Evolutionary conservation across 1,284 basidiomycete genomes (phyloP).

Genomic region (Cutaneotrichosporon sp.): DNA sequence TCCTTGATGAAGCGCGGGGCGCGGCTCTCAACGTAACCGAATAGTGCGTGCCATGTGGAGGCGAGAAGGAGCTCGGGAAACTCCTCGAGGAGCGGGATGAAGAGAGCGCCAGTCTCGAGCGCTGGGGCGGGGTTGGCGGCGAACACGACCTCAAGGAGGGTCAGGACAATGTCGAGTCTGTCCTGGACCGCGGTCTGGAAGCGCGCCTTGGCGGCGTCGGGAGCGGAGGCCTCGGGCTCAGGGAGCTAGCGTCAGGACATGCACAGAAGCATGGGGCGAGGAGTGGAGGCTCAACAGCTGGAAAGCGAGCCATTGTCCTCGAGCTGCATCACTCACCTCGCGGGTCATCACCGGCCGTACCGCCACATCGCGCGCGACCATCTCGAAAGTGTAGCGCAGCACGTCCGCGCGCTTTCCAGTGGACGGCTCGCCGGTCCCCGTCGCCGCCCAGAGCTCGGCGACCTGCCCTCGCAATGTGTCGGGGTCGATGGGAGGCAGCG

Average conservation of each 20-base stretch:
- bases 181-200: conserved; percentile 40
- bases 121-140: conserved; percentile 13
- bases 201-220: conserved; percentile 21
- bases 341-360: conserved; percentile 31
- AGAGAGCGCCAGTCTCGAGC: conserved; percentile 46
- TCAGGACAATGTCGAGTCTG: conserved; percentile 43
- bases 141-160: conserved; percentile 38
- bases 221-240: conserved; percentile 27
- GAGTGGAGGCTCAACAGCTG: no score
- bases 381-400: conserved; percentile 36
- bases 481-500: conserved; percentile 11
- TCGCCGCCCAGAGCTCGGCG: conserved; percentile 7
- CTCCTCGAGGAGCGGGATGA: conserved; percentile 49
- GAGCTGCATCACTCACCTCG: conserved; percentile 26
- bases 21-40: conserved; percentile 45
- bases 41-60: conserved; percentile 42
- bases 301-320: neutral
- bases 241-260: conserved; percentile 24
- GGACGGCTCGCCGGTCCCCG: neutral
- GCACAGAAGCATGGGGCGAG: no score
- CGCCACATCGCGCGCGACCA: conserved; percentile 42
- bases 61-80: conserved; percentile 46
- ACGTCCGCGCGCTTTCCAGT: conserved; percentile 24
- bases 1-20: conserved; percentile 45
- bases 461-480: conserved; percentile 7